These are phyloP conservation scores for Cordyceps farinosa DNA, from an alignment of 2,329 filamentous ascomycete genomes.

Conservation along the genomic window DNA sequence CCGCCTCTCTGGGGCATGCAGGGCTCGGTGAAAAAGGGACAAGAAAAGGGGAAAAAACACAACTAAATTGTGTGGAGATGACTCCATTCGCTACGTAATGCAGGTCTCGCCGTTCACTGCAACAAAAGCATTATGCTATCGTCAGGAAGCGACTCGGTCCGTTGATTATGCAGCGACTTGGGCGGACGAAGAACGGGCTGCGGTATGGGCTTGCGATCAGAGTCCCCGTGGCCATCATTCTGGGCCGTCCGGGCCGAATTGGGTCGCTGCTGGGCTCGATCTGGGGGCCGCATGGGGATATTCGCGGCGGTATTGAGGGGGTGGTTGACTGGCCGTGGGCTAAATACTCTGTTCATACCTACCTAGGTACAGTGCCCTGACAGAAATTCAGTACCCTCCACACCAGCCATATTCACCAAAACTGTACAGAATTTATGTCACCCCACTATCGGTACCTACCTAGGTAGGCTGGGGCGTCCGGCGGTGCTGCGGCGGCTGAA, in stretches of 20 bases:
- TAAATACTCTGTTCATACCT: background rate
- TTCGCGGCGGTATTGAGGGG: constrained; percentile 16
- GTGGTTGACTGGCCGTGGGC: background rate
- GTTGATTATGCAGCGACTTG: background rate
- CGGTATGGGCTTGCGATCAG: background rate
- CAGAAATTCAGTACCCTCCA: no score
- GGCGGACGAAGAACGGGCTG: background rate
- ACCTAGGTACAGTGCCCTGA: background rate
- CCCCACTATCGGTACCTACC: no score
- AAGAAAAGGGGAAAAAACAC: background rate
- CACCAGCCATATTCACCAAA: no score
- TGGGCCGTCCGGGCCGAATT: constrained; percentile 9
- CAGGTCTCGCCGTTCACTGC: background rate
- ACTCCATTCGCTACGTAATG: background rate
- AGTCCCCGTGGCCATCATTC: background rate
- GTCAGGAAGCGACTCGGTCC: background rate
- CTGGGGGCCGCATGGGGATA: constrained; percentile 15
- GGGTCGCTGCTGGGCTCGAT: background rate
- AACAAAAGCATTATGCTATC: constrained; percentile 4
- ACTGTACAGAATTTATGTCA: no score
- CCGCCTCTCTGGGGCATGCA: background rate
- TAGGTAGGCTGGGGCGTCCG: background rate
- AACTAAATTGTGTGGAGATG: background rate
- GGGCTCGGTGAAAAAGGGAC: background rate
- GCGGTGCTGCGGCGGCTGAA: background rate